Evolutionary conservation across 1,284 basidiomycete species (phyloP).

Genomic region (Sanguinoderma infundibulare): DNA sequence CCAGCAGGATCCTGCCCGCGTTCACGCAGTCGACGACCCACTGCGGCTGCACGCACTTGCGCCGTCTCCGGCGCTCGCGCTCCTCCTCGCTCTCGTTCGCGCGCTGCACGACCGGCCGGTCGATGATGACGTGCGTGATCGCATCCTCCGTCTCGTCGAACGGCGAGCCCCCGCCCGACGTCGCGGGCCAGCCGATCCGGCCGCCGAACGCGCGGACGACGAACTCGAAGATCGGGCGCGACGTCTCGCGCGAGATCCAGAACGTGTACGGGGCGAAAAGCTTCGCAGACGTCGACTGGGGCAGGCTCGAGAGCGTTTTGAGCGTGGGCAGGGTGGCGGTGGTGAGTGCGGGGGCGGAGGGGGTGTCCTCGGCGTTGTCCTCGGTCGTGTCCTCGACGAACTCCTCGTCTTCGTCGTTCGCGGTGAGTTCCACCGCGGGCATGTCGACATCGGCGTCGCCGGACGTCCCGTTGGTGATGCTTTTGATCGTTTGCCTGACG

Average conservation of each 20-base stretch:
- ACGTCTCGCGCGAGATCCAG: conserved; percentile 94
- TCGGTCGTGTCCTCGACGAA: conserved; percentile 72
- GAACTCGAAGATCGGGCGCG: conserved; percentile 94
- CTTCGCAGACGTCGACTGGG: conserved; percentile 54
- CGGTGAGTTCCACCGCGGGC: conserved; percentile 36
- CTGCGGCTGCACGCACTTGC: conserved; percentile 96
- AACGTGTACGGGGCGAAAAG: conserved; percentile 92
- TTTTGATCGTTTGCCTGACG: conserved; percentile 77
- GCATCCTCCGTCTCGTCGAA: conserved; percentile 74
- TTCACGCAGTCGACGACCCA: conserved; percentile 99
- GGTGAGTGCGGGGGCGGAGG: conserved; percentile 78
- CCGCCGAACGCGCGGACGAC: conserved; percentile 92
- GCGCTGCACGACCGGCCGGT: conserved; percentile 73
- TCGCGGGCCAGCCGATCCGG: conserved; percentile 86
- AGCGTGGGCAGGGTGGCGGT: conserved; percentile 79
- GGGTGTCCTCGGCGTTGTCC: conserved; percentile 53
- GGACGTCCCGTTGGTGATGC: conserved; percentile 43
- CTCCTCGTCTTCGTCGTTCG: conserved; percentile 66
- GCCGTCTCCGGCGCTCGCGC: conserved; percentile 64
- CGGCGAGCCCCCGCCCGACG: conserved; percentile 85
- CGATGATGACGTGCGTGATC: conserved; percentile 97
- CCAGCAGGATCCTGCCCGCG: conserved; percentile 81
- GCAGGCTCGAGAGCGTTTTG: conserved; percentile 68
- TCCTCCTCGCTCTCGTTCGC: conserved; percentile 60
- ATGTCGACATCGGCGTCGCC: conserved; percentile 46